These are phyloP conservation scores for Cladosporium halotolerans DNA, from an alignment of 2,329 filamentous ascomycete genomes.

Conservation along the genomic window DNA sequence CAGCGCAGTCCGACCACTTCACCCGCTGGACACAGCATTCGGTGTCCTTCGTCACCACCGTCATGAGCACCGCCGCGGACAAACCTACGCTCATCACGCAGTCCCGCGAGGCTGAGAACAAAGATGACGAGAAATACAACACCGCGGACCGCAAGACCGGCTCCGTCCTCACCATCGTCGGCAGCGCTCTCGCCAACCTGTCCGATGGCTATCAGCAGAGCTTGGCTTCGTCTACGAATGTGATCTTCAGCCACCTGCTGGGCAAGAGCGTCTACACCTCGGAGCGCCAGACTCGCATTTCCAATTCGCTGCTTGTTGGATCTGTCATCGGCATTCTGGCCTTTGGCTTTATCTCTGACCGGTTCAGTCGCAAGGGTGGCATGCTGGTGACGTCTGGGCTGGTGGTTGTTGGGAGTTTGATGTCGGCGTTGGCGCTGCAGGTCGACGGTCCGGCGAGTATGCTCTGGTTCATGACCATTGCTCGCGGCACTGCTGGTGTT, in stretches of 20 bases:
- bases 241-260: conserved; percentile 29
- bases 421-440: conserved; percentile 35
- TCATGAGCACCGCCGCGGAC: no score
- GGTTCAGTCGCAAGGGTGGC: conserved; percentile 29
- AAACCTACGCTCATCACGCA: no score
- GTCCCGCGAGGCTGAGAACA: background rate
- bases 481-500: conserved; percentile 38
- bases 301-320: conserved; percentile 30
- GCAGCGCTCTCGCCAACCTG: conserved; percentile 28
- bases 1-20: no score
- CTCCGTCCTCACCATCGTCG: conserved; percentile 17
- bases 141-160: background rate
- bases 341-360: conserved; percentile 29
- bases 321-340: conserved; percentile 30
- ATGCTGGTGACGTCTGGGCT: conserved; percentile 29
- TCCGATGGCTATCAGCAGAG: conserved; percentile 32
- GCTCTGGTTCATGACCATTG: conserved; percentile 49
- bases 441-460: conserved; percentile 36
- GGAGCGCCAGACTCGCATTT: conserved; percentile 27
- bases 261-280: conserved; percentile 27
- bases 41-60: no score
- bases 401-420: conserved; percentile 28
- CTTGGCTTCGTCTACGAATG: conserved; percentile 30
- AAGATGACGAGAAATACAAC: background rate
- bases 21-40: no score